Percentiles rank a stretch among this genome's conserved stretches.
Conservation (phyloP, 345 rosid genomes). For the Corymbia maculata region DNA sequence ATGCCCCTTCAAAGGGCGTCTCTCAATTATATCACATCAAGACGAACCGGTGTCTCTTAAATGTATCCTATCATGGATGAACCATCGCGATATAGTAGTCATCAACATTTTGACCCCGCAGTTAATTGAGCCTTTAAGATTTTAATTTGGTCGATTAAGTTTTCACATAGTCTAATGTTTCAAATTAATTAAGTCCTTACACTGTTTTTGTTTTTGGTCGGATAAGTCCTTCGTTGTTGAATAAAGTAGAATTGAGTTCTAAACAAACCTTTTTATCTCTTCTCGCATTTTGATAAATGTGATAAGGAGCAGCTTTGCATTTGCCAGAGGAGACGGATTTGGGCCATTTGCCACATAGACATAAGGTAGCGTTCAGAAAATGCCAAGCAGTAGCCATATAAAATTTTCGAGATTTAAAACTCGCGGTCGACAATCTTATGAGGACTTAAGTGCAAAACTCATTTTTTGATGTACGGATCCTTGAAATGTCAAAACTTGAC, state of each 20-base stretch:
- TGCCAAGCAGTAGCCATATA: not conserved
- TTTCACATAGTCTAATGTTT: not conserved
- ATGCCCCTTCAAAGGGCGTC: no score
- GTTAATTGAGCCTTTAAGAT: not conserved
- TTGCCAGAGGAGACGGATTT: not conserved
- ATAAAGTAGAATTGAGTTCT: not conserved
- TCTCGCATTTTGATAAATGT: not conserved
- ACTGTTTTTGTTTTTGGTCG: no score
- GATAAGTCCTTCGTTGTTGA: no score
- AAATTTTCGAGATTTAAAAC: not conserved
- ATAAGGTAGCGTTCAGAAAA: not conserved
- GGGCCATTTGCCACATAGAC: not conserved
- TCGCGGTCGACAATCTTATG: not conserved
- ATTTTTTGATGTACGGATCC: no score
- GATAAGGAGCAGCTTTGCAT: not conserved
- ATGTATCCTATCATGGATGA: no score
- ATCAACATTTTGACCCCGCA: accelerated
- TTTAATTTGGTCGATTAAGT: not conserved
- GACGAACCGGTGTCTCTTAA: no score
- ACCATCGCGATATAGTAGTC: no score
- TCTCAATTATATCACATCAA: no score
- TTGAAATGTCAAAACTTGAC: no score
- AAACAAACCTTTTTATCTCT: not conserved
- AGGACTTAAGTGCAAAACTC: not conserved
- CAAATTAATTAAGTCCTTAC: not conserved